Base-by-base conservation (phyloP, 2,329 filamentous ascomycete species). In the Aspergillus thermomutatus region DNA sequence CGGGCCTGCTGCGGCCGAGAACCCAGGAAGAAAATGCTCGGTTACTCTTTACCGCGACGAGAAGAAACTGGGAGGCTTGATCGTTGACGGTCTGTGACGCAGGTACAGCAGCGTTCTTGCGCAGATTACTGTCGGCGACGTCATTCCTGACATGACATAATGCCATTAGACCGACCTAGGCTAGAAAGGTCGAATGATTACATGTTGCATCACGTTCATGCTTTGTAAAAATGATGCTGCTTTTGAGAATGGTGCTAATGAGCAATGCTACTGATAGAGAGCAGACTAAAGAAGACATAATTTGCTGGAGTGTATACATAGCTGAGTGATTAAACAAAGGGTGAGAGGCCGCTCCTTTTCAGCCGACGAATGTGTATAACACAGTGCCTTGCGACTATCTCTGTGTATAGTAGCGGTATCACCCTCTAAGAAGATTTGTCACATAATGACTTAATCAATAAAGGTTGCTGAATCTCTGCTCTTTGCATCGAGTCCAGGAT, bases 21-120 rank as follows among this genome's bases (percentile, higher is more conserved):
- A 62, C 60, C 5, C 61, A 63, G n/a, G 68, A 67, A 46, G 68
- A 72, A 41, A 66, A 72, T 54, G 72, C 70, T 7, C 59, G 66
- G 28, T 52, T 72, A 6, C 57, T 75, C 6, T 75, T 75, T 48
- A 75, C 72, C 3, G 69, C 72, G 27, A 67, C 64, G 59, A 71
- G 65, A 40, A 63, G 71, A 40, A 70, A 71, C 49, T 75, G 72
- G 72, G 72, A 72, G 56, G 61, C 70, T 34, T 71, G 56, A 49
- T 27, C 4, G 21, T 46, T 23, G 58, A 37, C 28, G 21, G 21
- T 6, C 52, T n/a, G 41, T 41, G 48, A 25, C 49, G 25, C 37
- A 27, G 40, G 25, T 28, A 28, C 21, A 31, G 5, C 40, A 27
- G 6, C 40, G 10, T 14, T 7, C 6, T 27, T 27, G 6, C 21